phyloP scores from a whole-genome alignment of 441 rosid species.

The Arabidopsis hybrid region DNA sequence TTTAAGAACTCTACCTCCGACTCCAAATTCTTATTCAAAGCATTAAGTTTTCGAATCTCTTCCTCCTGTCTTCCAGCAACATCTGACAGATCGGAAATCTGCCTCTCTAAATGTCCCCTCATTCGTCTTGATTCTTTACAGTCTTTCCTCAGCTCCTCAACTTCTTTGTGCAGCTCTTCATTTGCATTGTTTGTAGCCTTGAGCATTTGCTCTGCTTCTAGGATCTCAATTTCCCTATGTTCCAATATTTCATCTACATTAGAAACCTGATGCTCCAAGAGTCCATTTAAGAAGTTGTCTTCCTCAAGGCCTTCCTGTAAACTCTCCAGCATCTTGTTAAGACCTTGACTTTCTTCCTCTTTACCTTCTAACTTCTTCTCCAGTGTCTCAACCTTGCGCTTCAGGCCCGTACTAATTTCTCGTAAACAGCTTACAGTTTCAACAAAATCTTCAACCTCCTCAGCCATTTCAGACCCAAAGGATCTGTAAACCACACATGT shows the following conservation, averaged over 20 bases:
- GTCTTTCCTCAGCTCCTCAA: slow-evolving; percentile 69
- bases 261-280: slow-evolving; percentile 58
- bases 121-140: slow-evolving; percentile 56
- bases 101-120: slow-evolving; percentile 53
- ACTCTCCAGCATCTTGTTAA: slow-evolving; percentile 58
- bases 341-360: slow-evolving; percentile 58
- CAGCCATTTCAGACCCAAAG: slow-evolving; percentile 66
- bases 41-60: slow-evolving; percentile 62
- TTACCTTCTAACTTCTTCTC: slow-evolving; percentile 60
- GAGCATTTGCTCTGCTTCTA: slow-evolving; percentile 69
- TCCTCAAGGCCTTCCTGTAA: slow-evolving; percentile 64
- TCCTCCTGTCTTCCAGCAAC: slow-evolving; percentile 51
- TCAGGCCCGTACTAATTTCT: slow-evolving; percentile 49
- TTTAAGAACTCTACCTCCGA: slow-evolving; percentile 54
- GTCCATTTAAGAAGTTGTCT: slow-evolving; percentile 60
- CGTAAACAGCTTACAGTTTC: slow-evolving; percentile 52
- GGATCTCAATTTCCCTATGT: slow-evolving; percentile 61
- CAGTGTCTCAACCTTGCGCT: slow-evolving; percentile 55
- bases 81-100: slow-evolving; percentile 52
- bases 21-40: slow-evolving; percentile 62
- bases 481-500: slow-evolving; percentile 63
- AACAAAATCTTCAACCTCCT: slow-evolving; percentile 57
- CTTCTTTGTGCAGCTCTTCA: slow-evolving; percentile 55
- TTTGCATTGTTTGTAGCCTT: slow-evolving; percentile 57
- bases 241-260: slow-evolving; percentile 64